Percentiles rank a stretch among this genome's conserved stretches.
Conservation (phyloP, 768 basidiomycete genomes). For the Strobilomyces dryophilus region DNA sequence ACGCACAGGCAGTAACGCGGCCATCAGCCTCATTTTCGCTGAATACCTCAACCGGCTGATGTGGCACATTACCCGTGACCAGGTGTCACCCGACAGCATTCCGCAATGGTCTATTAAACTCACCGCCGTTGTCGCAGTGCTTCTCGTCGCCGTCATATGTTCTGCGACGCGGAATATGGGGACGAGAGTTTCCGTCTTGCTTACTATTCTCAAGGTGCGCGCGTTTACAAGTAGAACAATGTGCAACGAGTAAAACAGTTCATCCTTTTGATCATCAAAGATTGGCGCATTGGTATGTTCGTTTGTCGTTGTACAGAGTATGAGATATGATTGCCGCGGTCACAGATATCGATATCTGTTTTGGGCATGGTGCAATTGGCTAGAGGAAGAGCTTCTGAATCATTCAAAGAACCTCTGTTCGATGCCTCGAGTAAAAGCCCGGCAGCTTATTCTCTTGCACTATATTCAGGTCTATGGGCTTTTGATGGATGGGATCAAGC, state of each 20-base stretch:
- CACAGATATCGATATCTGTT: slow-evolving; percentile 65
- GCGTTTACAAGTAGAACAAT: slow-evolving; percentile 1
- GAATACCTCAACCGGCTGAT: slow-evolving; percentile 92
- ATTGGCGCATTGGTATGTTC: slow-evolving; percentile 55
- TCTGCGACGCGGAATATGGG: slow-evolving; percentile 75
- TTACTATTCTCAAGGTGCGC: slow-evolving; percentile 80
- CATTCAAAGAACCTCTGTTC: slow-evolving; percentile 68
- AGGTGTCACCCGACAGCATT: slow-evolving; percentile 71
- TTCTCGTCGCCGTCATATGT: slow-evolving; percentile 73
- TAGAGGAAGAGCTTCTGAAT: slow-evolving; percentile 65
- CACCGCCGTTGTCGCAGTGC: slow-evolving; percentile 70
- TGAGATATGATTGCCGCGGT: neutral
- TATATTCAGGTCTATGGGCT: slow-evolving; percentile 95
- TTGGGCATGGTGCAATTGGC: slow-evolving; percentile 76
- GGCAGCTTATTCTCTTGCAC: slow-evolving; percentile 84
- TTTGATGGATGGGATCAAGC: slow-evolving; percentile 96
- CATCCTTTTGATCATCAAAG: slow-evolving; percentile 30
- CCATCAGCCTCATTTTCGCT: slow-evolving; percentile 84
- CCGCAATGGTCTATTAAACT: slow-evolving; percentile 92
- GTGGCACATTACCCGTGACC: slow-evolving; percentile 67
- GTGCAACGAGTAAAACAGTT: neutral
- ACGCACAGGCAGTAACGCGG: slow-evolving; percentile 63
- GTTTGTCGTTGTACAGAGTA: neutral
- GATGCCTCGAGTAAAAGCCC: slow-evolving; percentile 71
- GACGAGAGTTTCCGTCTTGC: slow-evolving; percentile 77